Evolutionary conservation across 2,329 filamentous ascomycete genomes (phyloP), one percentile per base, ranked within the genome.

Genomic region (Colletotrichum horii): DNA sequence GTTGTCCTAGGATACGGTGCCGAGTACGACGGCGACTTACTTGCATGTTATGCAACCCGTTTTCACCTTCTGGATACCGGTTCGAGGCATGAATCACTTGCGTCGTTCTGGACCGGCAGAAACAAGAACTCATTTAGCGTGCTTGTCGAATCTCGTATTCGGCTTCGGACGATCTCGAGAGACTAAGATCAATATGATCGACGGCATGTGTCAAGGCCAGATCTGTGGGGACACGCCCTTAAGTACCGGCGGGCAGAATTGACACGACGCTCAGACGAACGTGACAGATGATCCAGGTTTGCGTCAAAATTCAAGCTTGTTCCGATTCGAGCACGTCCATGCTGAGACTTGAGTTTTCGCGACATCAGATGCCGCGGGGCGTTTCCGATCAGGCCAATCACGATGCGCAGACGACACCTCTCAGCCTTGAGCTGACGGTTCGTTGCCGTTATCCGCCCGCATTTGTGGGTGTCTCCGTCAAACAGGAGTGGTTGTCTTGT

Each of bases 1-100:
- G 16, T 16, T 16, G 12, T 22, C 24, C 55, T 6, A 24, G 22
- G 24, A 58, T 8, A 11, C 34, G 26, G n/a, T 52, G 43, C 43
- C n/a, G 32, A 19, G 19, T 34, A 60, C 26, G 8, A 30, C 8
- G 3, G 11, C 30, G 14, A 77, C 76, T 52, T 61, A 77, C 75
- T 77, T 78, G 77, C 77, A 79, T 9, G 78, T 79, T 6, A 24
- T 56, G 26, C 78, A 79, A 6, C 78, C 77, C 4, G 70, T 77
- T 56, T 68, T 78, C n/a, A 72, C 65, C 62, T 75, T 79, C 19
- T 30, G 58, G 12, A 48, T 48, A 38, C 66, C 70, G 3, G 24
- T 38, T 11, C 70, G 61, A 52, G 62, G 28, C 72, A 75, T 75
- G 14, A 8, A 52, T 52, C 38, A 48, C n/a, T 52, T 52, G 12